Base-by-base conservation (phyloP, 192 early-diverging fungal species). In the Entomortierella lignicola region DNA sequence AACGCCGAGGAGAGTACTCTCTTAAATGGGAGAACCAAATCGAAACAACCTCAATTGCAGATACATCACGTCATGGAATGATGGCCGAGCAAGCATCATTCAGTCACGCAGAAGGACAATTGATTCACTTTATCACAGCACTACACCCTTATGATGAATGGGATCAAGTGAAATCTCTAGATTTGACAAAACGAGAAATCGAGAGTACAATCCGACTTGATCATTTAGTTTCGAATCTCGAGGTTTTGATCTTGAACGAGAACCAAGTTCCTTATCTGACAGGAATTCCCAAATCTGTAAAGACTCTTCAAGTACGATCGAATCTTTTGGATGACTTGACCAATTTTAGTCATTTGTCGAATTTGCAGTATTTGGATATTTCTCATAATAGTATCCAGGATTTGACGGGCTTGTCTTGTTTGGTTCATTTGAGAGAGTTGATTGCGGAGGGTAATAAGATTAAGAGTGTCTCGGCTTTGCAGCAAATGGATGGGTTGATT, bases 401-500 rank as follows among this genome's bases (percentile, higher is more conserved):
- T 32, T 55, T 86, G 2, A 71, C 74, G 25, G 73, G 81, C 29
- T 37, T 69, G 53, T 59, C 62, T 7, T 63, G 66, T 37, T 70
- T 71, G 26, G 67, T 65, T 23, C 72, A 81, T 50, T 58, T 84
- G 50, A 64, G 81, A 50, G 70, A 74, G 39, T n/a, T 86, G 60
- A 69, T 74, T 21, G 83, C 73, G 2, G 66, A 77, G 30, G 69
- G 82, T 37, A 86, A 86, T 58, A 82, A 70, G 26, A 66, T 86
- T 21, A 61, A 65, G 25, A 77, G 69, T 4, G 72, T 81, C 11
- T 57, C 63, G 17, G 69, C 81, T 8, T 57, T 86, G 21, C 77
- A 74, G 13, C 58, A 80, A 21, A 68, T 86, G 65, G 71, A 81
- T 26, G 61, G 73, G 0, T 43, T 86, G n/a, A 66, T 77, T 1